A percentile compares a stretch with the other conserved stretches of the same genome.
Evolutionary conservation across 73 alveolate species (phyloP).

Genomic region (Effrenium voratum): DNA sequence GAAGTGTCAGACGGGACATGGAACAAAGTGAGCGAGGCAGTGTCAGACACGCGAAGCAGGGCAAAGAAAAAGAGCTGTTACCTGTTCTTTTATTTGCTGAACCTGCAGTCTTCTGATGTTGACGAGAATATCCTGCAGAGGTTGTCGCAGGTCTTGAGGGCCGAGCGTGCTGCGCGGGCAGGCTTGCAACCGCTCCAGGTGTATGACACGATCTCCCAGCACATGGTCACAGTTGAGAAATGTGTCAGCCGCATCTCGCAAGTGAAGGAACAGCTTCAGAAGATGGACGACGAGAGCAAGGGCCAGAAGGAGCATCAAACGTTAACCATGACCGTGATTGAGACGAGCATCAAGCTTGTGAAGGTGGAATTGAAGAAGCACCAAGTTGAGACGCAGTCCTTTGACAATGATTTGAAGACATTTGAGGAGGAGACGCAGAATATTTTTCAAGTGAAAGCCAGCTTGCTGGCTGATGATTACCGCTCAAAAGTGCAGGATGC

Average conservation of each 20-base stretch:
- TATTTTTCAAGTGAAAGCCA: neutral
- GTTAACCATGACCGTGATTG: neutral
- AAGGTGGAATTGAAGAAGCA: neutral
- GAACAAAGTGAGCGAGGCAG: neutral
- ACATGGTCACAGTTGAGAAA: slow-evolving; percentile 8
- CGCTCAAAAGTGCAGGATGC: neutral
- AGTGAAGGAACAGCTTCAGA: neutral
- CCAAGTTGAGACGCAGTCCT: neutral
- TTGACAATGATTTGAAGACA: neutral
- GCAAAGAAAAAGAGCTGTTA: neutral
- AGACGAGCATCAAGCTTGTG: neutral
- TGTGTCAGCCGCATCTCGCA: neutral
- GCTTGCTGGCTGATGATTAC: neutral
- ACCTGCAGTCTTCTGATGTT: neutral
- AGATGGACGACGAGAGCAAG: neutral
- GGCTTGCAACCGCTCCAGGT: neutral
- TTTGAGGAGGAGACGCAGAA: neutral
- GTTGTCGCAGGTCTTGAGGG: neutral
- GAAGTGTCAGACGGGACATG: neutral
- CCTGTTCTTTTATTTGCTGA: neutral
- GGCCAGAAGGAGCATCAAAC: neutral
- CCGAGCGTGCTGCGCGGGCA: neutral
- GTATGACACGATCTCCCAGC: neutral
- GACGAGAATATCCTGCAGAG: neutral
- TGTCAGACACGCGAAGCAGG: neutral